Conservation (phyloP, 495 filamentous ascomycete species). For the Talaromyces wortmannii region DNA sequence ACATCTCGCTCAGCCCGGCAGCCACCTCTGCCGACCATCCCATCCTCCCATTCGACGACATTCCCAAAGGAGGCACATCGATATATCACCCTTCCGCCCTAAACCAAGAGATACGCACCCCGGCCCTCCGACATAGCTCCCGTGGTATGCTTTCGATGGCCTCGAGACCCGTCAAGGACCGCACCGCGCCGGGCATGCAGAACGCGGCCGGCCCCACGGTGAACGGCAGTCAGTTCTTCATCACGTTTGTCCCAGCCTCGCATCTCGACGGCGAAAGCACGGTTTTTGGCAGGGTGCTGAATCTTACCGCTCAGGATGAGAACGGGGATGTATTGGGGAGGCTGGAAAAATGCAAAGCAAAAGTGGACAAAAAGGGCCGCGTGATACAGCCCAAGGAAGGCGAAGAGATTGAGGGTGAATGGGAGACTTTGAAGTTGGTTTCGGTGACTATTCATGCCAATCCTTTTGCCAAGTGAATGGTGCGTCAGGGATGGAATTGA, state of each 20-base stretch:
- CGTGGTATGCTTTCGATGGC: conserved; percentile 90
- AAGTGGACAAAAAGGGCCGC: conserved; percentile 88
- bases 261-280: conserved; percentile 94
- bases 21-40: conserved; percentile 29
- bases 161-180: conserved; percentile 64
- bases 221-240: conserved; percentile 94
- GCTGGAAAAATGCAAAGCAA: conserved; percentile 67
- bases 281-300: conserved; percentile 79
- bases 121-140: conserved; percentile 75
- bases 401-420: conserved; percentile 18
- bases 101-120: conserved; percentile 83
- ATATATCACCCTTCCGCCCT: conserved; percentile 73
- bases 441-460: conserved; percentile 89
- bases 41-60: conserved; percentile 35
- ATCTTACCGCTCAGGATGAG: conserved; percentile 34
- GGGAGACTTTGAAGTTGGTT: conserved; percentile 58
- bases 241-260: conserved; percentile 75
- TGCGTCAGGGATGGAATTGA: neutral
- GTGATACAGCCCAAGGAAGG: conserved; percentile 52
- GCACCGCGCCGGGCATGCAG: conserved; percentile 34
- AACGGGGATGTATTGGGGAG: conserved; percentile 42
- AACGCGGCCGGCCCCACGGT: conserved; percentile 54
- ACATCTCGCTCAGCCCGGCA: conserved; percentile 55
- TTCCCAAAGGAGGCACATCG: conserved; percentile 73
- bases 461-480: conserved; percentile 65